Conservation (phyloP, 345 rosid species). For the Draba incana region DNA sequence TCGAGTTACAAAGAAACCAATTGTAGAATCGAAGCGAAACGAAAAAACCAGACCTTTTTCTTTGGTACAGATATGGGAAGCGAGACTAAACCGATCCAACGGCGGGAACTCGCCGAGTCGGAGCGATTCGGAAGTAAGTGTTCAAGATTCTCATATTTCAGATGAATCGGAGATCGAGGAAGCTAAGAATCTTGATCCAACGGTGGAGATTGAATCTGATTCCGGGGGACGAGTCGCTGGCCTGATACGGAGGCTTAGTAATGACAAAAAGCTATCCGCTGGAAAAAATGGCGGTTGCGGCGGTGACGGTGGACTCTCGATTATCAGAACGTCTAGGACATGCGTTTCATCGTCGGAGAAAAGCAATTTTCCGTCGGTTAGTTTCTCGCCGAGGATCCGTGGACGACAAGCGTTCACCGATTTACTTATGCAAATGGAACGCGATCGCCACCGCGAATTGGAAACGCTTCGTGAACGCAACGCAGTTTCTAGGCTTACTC, state of each 20-base stretch:
- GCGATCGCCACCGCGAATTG: conserved; percentile 65
- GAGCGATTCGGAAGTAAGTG: conserved; percentile 29
- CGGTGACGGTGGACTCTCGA: conserved; percentile 13
- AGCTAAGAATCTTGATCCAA: conserved; percentile 16
- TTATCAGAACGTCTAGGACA: conserved; percentile 28
- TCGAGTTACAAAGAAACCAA: not conserved
- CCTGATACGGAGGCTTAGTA: conserved; percentile 56
- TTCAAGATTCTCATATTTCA: conserved; percentile 27
- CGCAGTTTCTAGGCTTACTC: conserved; percentile 71
- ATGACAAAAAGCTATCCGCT: conserved; percentile 29
- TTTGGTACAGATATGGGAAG: conserved; percentile 95
- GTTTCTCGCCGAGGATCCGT: conserved; percentile 57
- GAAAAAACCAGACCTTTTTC: conserved; percentile 63
- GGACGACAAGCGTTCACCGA: conserved; percentile 83
- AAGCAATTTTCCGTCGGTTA: conserved; percentile 36
- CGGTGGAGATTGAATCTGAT: conserved; percentile 41
- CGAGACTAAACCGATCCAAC: conserved; percentile 56
- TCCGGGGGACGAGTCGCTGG: conserved; percentile 60
- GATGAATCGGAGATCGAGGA: conserved; percentile 24
- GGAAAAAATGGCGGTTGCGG: conserved; percentile 30
- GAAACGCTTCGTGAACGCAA: conserved; percentile 53
- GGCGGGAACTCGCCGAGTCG: conserved; percentile 36
- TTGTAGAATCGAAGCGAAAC: conserved; percentile 19
- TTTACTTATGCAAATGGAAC: conserved; percentile 65
- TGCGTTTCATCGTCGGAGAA: conserved; percentile 29